These are phyloP conservation scores for Pichia californica DNA, from an alignment of 805 yeast genomes.

Conservation along the genomic window DNA sequence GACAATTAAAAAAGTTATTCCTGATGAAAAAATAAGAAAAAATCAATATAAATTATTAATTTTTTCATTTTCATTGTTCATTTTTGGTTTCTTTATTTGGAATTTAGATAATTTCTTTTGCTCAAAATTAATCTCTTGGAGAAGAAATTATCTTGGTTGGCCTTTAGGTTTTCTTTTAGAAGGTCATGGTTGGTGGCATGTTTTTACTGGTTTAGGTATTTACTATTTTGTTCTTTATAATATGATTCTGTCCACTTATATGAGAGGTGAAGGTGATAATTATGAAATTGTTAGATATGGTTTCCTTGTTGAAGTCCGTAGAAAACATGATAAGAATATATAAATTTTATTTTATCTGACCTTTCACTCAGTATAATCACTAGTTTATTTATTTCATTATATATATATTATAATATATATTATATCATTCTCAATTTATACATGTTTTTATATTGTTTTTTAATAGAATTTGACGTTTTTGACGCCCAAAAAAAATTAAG, in stretches of 20 bases:
- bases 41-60: slow-evolving; percentile 24
- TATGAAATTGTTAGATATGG: slow-evolving; percentile 55
- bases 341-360: no score
- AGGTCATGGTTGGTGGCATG: slow-evolving; percentile 98
- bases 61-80: slow-evolving; percentile 38
- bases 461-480: no score
- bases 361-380: no score
- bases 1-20: slow-evolving; percentile 20
- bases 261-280: slow-evolving; percentile 48
- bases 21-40: slow-evolving; percentile 17
- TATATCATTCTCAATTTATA: no score
- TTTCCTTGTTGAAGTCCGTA: slow-evolving; percentile 44
- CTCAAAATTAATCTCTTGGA: slow-evolving; percentile 42
- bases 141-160: slow-evolving; percentile 60
- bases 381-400: no score
- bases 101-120: slow-evolving; percentile 83
- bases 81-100: slow-evolving; percentile 80
- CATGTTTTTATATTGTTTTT: no score
- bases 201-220: slow-evolving; percentile 79
- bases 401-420: no score
- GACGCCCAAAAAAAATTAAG: no score
- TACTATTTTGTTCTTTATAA: slow-evolving; percentile 77
- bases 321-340: neutral
- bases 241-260: slow-evolving; percentile 65
- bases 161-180: slow-evolving; percentile 85